Evolutionary conservation across 805 yeast species (phyloP).

Genomic region (Kodamaea kaohsiungensis): DNA sequence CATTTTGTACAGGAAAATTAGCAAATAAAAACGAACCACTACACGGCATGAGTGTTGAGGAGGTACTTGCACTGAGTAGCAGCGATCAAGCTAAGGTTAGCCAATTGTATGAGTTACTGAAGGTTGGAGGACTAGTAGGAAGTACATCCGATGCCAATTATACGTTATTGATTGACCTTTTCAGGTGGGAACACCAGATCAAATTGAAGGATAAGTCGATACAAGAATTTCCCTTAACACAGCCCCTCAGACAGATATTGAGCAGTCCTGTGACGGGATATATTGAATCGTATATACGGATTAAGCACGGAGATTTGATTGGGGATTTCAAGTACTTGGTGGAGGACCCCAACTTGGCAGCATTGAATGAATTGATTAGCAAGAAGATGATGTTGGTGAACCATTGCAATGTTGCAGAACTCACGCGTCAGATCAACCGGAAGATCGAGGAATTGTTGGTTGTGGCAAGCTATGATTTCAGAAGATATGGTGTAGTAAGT

Average conservation of each 20-base stretch:
- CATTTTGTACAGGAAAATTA: not conserved
- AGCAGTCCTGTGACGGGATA: not conserved
- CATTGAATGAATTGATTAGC: slow-evolving; percentile 26
- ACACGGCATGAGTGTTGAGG: not conserved
- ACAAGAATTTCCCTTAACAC: slow-evolving; percentile 1
- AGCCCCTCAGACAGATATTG: slow-evolving; percentile 6
- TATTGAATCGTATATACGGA: slow-evolving; percentile 16
- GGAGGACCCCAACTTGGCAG: slow-evolving; percentile 11
- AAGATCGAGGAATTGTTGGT: slow-evolving; percentile 34
- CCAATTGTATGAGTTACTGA: not conserved
- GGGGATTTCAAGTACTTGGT: slow-evolving; percentile 33
- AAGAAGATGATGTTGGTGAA: slow-evolving; percentile 29
- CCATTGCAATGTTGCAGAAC: slow-evolving; percentile 2
- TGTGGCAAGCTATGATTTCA: slow-evolving; percentile 36
- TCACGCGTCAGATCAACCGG: slow-evolving; percentile 14
- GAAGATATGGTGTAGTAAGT: slow-evolving; percentile 26
- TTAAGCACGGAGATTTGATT: slow-evolving; percentile 33
- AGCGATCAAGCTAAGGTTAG: not conserved
- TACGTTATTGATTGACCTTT: not conserved
- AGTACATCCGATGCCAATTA: not conserved
- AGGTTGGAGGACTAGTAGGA: not conserved
- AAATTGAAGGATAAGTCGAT: not conserved
- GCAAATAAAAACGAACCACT: not conserved
- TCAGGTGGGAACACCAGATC: slow-evolving; percentile 6
- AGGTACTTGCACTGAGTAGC: not conserved